Base-by-base conservation (phyloP, 352 stramenopile genomes). In the Phytophthora citrophthora region DNA sequence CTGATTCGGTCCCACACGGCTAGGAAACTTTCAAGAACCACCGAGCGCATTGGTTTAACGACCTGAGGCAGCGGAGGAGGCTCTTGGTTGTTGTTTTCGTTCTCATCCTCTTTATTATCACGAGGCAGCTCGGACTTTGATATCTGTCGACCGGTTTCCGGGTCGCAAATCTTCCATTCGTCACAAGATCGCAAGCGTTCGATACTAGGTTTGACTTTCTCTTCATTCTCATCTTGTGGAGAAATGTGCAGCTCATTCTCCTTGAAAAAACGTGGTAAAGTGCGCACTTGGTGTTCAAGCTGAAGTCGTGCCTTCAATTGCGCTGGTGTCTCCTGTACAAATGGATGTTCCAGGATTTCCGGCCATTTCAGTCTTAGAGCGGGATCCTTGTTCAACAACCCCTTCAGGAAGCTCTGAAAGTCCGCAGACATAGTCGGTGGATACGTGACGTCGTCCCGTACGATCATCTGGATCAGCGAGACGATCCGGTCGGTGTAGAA, bases 401-500 rank as follows among this genome's bases (percentile, higher is more conserved):
- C 91, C 12, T 82, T 76, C 4, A 98, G 61, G 38, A 98, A 98
- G 32, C 74, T 88, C 41, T 90, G 79, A 49, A 98, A 96, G 4
- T 87, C 61, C 0, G 60, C 38, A 3, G 89, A 95, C 74, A 98
- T 96, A 15, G 83, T 83, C 4, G 78, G 31, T 6, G 95, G 94
- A 53, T 97, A 98, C 47, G 80, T 71, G 4, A 98, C 91, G 2
- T 88, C 86, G 51, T 98, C 90, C 44, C 93, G 89, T n/a, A 98
- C 85, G 61, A 98, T 98, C 81, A 96, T 96, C 61, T 98, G 95
- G n/a, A 98, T 97, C 10, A 98, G 71, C 41, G 89, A 90, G 52
- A 97, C 96, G 40, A 98, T 98, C 27, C 82, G 90, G 53, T 97
- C 94, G 1, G 95, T 98, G 78, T 97, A 98, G 65, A 98, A 98